Conservation (phyloP, 345 rosid genomes). For the Aurinia saxatilis region DNA sequence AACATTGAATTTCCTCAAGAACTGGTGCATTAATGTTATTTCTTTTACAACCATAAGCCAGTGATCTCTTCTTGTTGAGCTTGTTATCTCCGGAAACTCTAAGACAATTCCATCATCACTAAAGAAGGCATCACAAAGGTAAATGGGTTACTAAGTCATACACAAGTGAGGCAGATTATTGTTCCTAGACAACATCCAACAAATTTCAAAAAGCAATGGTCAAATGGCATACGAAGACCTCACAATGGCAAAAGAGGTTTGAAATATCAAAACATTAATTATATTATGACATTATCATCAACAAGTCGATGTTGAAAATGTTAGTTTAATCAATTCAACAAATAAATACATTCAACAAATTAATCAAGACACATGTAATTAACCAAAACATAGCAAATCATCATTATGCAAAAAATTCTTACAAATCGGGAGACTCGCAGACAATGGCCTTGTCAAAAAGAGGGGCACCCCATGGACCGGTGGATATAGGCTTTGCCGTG, state of each 20-base stretch:
- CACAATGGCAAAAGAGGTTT: not conserved
- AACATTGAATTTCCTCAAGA: conserved; percentile 43
- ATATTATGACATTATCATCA: no score
- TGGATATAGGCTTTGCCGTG: conserved; percentile 53
- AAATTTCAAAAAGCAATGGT: not conserved
- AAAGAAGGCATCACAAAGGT: not conserved
- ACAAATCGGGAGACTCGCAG: conserved; percentile 70
- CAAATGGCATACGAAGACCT: not conserved
- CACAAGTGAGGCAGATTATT: not conserved
- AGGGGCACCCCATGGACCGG: conserved; percentile 99
- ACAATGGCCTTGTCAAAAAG: conserved; percentile 85
- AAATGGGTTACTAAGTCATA: not conserved
- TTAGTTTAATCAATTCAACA: no score
- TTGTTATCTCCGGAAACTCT: conserved; percentile 92
- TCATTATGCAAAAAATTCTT: conserved; percentile 29
- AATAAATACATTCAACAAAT: not conserved
- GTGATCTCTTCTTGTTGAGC: conserved; percentile 90
- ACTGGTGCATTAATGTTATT: conserved; percentile 63
- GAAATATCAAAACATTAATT: not conserved
- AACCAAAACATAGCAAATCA: not conserved
- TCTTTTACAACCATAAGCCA: conserved; percentile 78
- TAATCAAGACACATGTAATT: not conserved
- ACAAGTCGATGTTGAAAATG: not conserved
- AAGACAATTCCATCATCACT: conserved; percentile 74
- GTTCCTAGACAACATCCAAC: no score